Evolutionary conservation across 345 rosid species (phyloP).

Genomic region (Excoecaria cochinchinensis): DNA sequence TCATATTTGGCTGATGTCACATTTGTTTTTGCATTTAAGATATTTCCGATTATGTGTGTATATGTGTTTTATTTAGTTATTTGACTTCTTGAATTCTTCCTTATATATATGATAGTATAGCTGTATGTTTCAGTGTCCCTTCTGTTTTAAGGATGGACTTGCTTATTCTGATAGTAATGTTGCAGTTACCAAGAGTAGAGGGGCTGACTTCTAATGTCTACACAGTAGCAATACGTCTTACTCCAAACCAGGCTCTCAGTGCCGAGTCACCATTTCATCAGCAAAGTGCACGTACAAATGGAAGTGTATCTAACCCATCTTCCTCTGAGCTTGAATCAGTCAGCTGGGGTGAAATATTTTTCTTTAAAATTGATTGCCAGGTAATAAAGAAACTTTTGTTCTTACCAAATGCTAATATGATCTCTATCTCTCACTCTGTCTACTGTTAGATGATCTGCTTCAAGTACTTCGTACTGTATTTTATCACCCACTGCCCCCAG

Average conservation of each 20-base stretch:
- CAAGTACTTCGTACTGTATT: too few species aligned
- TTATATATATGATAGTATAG: neutral
- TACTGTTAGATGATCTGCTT: too few species aligned
- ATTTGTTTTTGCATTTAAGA: neutral
- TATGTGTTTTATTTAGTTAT: neutral
- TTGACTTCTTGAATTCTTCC: neutral
- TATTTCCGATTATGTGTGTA: neutral
- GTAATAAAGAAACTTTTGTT: conserved; percentile 35
- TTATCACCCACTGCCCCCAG: too few species aligned
- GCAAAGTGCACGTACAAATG: conserved; percentile 88
- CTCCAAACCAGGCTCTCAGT: conserved; percentile 44
- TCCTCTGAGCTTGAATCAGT: conserved; percentile 57
- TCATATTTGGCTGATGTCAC: too few species aligned
- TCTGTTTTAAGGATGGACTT: neutral
- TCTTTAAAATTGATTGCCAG: conserved; percentile 75
- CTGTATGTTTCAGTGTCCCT: neutral
- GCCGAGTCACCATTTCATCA: conserved; percentile 51
- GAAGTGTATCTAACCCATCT: conserved; percentile 48
- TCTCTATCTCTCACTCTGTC: too few species aligned
- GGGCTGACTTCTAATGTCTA: conserved; percentile 69
- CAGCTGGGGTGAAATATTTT: conserved; percentile 84
- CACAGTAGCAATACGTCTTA: conserved; percentile 56
- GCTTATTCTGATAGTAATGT: conserved; percentile 22
- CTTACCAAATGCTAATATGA: neutral
- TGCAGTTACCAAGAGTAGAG: conserved; percentile 65